Conservation (phyloP, 257 asterid species). For the Rubia yunnanensis region DNA sequence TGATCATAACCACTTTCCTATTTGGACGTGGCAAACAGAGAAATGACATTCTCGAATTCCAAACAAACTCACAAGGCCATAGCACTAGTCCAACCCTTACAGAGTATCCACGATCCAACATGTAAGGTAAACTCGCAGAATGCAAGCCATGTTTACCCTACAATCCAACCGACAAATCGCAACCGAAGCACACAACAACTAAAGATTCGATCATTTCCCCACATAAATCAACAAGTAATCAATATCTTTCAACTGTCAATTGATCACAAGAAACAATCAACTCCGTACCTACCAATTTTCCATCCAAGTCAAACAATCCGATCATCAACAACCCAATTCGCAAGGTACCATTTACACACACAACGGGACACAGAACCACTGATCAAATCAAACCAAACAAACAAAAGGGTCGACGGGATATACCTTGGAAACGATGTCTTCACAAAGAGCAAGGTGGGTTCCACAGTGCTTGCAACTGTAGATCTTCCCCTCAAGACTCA, state of each 20-base stretch:
- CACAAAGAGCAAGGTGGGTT: slow-evolving; percentile 63
- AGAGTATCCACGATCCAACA: neutral
- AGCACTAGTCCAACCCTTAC: neutral
- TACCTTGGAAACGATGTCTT: slow-evolving; percentile 78
- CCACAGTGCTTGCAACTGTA: slow-evolving; percentile 83
- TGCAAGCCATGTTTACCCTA: neutral
- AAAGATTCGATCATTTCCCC: neutral
- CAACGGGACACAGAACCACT: neutral
- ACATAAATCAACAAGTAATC: neutral
- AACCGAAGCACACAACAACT: neutral
- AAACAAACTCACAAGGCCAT: neutral
- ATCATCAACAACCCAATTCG: neutral
- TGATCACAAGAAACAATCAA: neutral
- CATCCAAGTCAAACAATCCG: slow-evolving; percentile 4
- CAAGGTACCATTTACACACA: too few species aligned
- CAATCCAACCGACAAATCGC: neutral
- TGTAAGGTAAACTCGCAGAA: neutral
- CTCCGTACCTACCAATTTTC: neutral
- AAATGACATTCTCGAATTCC: neutral
- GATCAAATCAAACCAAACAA: slow-evolving; percentile 10
- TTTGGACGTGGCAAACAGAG: neutral
- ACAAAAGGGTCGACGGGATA: slow-evolving; percentile 3
- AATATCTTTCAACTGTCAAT: neutral
- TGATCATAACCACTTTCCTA: neutral
- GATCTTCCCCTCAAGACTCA: slow-evolving; percentile 72